A percentile compares a stretch with the other conserved stretches of the same genome.
Conservation (phyloP, 2,329 filamentous ascomycete genomes). For the Eutypella sp. region DNA sequence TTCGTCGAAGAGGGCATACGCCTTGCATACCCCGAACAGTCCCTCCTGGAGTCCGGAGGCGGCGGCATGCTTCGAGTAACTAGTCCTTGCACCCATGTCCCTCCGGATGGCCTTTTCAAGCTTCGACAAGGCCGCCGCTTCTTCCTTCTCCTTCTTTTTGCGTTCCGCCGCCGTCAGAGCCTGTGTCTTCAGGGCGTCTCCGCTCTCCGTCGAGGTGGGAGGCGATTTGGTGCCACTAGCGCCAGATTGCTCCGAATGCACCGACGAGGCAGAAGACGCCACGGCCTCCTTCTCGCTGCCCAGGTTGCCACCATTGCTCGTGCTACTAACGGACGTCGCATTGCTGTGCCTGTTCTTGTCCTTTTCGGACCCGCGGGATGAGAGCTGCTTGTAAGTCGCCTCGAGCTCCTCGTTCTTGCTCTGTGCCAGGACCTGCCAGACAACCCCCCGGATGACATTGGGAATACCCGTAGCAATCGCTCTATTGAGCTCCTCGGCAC, state of each 20-base stretch:
- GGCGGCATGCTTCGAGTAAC: constrained; percentile 93
- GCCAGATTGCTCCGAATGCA: constrained; percentile 72
- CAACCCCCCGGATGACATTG: constrained; percentile 91
- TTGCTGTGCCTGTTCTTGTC: constrained; percentile 60
- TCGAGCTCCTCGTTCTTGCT: constrained; percentile 93
- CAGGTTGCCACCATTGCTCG: constrained; percentile 47
- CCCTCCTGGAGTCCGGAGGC: constrained; percentile 89
- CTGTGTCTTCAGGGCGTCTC: constrained; percentile 63
- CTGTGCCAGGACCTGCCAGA: constrained; percentile 95
- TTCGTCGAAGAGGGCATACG: constrained; percentile 93
- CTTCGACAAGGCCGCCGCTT: constrained; percentile 66
- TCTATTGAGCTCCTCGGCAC: constrained; percentile 80
- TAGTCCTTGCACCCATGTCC: constrained; percentile 87
- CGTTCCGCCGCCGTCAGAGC: constrained; percentile 60
- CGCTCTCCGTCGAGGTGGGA: constrained; percentile 54
- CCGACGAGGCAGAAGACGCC: constrained; percentile 76
- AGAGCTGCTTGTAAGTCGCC: constrained; percentile 75
- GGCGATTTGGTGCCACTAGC: constrained; percentile 49
- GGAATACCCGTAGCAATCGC: constrained; percentile 94
- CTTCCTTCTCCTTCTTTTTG: constrained; percentile 75
- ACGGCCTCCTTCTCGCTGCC: constrained; percentile 61
- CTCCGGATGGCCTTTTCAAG: constrained; percentile 89
- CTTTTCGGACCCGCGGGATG: constrained; percentile 74
- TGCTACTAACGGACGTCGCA: constrained; percentile 45
- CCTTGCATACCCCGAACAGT: constrained; percentile 93